Conservation (phyloP, 1,284 basidiomycete species). For the Tilletia indica region DNA sequence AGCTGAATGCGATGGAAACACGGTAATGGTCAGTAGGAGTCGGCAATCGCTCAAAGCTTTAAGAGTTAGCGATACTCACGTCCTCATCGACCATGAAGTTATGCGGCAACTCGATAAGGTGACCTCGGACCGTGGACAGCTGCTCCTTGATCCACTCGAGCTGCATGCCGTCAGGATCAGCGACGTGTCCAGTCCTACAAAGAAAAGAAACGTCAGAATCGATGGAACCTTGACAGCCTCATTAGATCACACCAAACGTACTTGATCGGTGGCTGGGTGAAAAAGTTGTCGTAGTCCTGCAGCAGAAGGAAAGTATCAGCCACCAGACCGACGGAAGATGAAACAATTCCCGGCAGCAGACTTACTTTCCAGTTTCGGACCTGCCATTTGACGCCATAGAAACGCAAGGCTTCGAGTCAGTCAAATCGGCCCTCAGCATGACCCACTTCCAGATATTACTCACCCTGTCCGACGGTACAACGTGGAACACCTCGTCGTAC, state of each 20-base stretch:
- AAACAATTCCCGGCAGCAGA: too few species aligned
- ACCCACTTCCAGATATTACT: constrained; percentile 53
- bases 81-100: constrained; percentile 79
- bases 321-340: too few species aligned
- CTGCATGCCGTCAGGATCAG: constrained; percentile 62
- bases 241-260: not conserved
- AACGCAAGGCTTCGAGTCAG: not conserved
- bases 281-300: constrained; percentile 59
- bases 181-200: constrained; percentile 71
- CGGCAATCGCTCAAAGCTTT: not conserved
- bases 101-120: constrained; percentile 63
- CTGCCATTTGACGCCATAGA: constrained; percentile 47
- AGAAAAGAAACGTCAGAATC: not conserved
- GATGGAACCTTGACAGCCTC: not conserved
- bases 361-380: constrained; percentile 35
- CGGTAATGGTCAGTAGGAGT: not conserved
- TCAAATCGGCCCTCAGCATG: not conserved
- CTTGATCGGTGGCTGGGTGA: constrained; percentile 66
- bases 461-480: constrained; percentile 77
- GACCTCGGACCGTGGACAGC: constrained; percentile 65
- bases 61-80: not conserved
- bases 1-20: not conserved
- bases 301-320: not conserved
- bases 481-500: constrained; percentile 77
- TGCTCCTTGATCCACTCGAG: constrained; percentile 71